Evolutionary conservation across 352 stramenopile species (phyloP).

Genomic region (Globisporangium sylvaticum): DNA sequence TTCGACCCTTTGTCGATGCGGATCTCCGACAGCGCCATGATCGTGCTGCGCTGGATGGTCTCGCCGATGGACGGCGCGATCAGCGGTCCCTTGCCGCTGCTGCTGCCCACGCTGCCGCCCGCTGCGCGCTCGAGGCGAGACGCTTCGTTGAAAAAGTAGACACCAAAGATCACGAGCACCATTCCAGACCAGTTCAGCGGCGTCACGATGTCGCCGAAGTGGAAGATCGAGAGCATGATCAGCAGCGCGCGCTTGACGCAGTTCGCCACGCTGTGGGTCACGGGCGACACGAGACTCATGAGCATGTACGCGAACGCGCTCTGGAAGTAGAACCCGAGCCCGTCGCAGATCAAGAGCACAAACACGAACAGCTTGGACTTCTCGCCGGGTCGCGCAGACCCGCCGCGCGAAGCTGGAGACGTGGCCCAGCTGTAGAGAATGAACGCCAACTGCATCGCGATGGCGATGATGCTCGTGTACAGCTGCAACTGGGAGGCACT

Average conservation of each 20-base stretch:
- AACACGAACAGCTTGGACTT: constrained; percentile 44
- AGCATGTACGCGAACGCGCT: constrained; percentile 88
- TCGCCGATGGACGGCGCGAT: constrained; percentile 25
- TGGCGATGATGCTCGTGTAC: constrained; percentile 86
- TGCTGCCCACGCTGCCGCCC: background rate
- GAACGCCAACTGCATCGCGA: constrained; percentile 81
- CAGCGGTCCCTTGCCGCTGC: constrained; percentile 9
- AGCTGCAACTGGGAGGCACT: constrained; percentile 86
- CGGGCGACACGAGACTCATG: constrained; percentile 89
- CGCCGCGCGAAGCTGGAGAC: constrained; percentile 26
- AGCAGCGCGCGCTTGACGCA: constrained; percentile 89
- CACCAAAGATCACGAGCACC: constrained; percentile 80
- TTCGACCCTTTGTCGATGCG: constrained; percentile 45
- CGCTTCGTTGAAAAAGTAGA: constrained; percentile 85
- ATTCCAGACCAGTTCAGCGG: constrained; percentile 83
- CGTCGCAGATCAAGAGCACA: constrained; percentile 55
- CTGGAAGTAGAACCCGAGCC: constrained; percentile 88
- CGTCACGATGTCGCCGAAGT: constrained; percentile 86
- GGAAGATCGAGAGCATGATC: constrained; percentile 89
- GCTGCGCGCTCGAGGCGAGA: constrained; percentile 53
- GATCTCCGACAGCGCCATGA: constrained; percentile 59
- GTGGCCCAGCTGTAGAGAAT: constrained; percentile 65
- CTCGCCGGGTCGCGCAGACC: constrained; percentile 18
- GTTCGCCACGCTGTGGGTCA: constrained; percentile 90
- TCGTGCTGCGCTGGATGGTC: constrained; percentile 46